Conservation (phyloP, 805 yeast genomes). For the Zygosaccharomyces bailii region DNA sequence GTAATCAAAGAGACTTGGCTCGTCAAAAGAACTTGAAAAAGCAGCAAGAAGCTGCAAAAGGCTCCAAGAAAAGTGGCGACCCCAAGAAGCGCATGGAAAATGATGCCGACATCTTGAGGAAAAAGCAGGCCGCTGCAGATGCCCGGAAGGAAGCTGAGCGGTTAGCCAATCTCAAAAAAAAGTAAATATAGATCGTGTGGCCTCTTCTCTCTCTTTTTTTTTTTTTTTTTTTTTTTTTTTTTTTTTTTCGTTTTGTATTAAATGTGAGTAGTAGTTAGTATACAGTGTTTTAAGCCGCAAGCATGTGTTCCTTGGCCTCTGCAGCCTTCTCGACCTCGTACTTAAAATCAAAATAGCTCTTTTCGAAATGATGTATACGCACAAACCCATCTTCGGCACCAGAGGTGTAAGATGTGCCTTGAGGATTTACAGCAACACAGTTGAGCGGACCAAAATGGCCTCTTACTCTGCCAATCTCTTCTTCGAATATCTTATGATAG, state of each 20-base stretch:
- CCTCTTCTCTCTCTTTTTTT: not conserved
- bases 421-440: conserved; percentile 89
- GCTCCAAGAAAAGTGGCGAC: conserved; percentile 70
- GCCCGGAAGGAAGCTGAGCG: conserved; percentile 36
- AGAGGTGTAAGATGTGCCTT: conserved; percentile 88
- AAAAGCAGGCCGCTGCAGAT: conserved; percentile 66
- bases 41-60: conserved; percentile 58
- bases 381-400: conserved; percentile 99
- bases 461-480: conserved; percentile 93
- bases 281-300: conserved; percentile 10
- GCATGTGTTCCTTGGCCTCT: conserved; percentile 40
- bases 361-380: conserved; percentile 90
- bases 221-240: not conserved
- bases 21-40: conserved; percentile 85
- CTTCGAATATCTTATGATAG: conserved; percentile 90
- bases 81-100: conserved; percentile 80
- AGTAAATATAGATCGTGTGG: conserved; percentile 17
- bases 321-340: conserved; percentile 89
- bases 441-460: conserved; percentile 99
- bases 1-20: conserved; percentile 94
- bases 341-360: conserved; percentile 86
- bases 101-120: conserved; percentile 87
- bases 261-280: conserved; percentile 7
- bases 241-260: not conserved
- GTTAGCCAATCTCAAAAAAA: conserved; percentile 21